A percentile compares a stretch with the other conserved stretches of the same genome.
phyloP scores from a whole-genome alignment of 768 basidiomycete species.

The Pulveroboletus sp. region DNA sequence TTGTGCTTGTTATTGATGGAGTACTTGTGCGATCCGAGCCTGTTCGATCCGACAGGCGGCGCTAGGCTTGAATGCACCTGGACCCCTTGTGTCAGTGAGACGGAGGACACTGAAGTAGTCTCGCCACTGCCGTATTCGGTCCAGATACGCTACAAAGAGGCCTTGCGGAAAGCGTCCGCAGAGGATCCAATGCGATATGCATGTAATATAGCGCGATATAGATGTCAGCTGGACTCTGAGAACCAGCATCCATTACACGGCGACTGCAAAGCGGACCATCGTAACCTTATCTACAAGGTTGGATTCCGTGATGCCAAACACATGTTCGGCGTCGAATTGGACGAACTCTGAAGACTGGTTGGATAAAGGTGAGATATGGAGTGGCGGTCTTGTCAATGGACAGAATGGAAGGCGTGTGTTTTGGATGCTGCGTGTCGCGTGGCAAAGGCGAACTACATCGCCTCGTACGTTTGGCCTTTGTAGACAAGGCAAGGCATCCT shows the following conservation, averaged over 20 bases:
- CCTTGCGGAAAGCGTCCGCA: conserved; percentile 20
- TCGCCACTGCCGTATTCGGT: background rate
- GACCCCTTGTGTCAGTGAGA: background rate
- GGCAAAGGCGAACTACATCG: conserved; percentile 6
- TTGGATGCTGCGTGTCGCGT: conserved; percentile 7
- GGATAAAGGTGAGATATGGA: conserved; percentile 11
- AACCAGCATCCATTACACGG: conserved; percentile 6
- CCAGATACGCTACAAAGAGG: conserved; percentile 2
- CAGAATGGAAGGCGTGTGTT: conserved; percentile 20
- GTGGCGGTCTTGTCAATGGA: background rate
- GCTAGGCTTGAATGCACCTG: background rate
- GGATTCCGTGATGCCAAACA: conserved; percentile 11
- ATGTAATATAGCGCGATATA: conserved; percentile 14
- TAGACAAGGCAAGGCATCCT: background rate
- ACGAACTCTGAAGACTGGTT: background rate
- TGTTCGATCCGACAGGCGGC: conserved; percentile 9
- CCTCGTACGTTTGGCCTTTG: conserved; percentile 3
- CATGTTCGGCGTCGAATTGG: background rate
- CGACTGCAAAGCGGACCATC: conserved; percentile 7
- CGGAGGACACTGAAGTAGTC: background rate
- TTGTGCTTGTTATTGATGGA: background rate
- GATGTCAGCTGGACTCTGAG: conserved; percentile 4
- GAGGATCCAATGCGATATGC: conserved; percentile 18
- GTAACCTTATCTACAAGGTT: conserved; percentile 14
- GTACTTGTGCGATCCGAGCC: background rate